Evolutionary conservation across 768 basidiomycete genomes (phyloP).

Genomic region (Amanita pallidorosea): DNA sequence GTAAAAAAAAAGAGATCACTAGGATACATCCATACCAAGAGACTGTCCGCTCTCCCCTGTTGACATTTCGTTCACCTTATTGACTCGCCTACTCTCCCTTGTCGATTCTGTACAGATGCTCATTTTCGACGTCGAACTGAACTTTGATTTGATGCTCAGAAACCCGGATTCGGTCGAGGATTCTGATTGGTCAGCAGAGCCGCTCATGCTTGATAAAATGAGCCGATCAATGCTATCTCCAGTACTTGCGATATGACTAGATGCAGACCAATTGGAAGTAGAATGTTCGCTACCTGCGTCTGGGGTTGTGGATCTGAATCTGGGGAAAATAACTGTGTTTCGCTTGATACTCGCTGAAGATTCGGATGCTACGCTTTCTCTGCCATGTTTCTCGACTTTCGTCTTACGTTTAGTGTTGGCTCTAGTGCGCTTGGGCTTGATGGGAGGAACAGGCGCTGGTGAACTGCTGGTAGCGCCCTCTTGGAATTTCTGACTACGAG

Average conservation of each 20-base stretch:
- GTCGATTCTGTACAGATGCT: background rate
- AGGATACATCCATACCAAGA: background rate
- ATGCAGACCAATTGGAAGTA: background rate
- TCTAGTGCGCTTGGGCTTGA: background rate
- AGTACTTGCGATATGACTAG: background rate
- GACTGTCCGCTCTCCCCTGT: background rate
- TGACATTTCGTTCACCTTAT: background rate
- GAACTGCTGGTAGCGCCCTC: background rate
- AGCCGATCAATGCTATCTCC: background rate
- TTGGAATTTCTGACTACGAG: background rate
- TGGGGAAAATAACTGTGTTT: background rate
- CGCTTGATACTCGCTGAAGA: background rate
- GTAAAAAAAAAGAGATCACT: no score
- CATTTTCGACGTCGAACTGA: slow-evolving; percentile 2
- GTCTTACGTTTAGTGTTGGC: background rate
- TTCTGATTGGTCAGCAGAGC: background rate
- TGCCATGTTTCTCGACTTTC: background rate
- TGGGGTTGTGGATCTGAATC: background rate
- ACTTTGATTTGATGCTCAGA: slow-evolving; percentile 1
- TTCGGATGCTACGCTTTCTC: background rate
- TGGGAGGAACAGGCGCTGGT: background rate
- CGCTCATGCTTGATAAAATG: background rate
- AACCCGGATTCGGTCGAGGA: background rate
- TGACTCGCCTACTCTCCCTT: background rate
- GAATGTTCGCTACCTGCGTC: background rate